Evolutionary conservation across 2,329 filamentous ascomycete species (phyloP), one percentile per base, ranked within the genome.

Genomic region (Alternaria triticina): DNA sequence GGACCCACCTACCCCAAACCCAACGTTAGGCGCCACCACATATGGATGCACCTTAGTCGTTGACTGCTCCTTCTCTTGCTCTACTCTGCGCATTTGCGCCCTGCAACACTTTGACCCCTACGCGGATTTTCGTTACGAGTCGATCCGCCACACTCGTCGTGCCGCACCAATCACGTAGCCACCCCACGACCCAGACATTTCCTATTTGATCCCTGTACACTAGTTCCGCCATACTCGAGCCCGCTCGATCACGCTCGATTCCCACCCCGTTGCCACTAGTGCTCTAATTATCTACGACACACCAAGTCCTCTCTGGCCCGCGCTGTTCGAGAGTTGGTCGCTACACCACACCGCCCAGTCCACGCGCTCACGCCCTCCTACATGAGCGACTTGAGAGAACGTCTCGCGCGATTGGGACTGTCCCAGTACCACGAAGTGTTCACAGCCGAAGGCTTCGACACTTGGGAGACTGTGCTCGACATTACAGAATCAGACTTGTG

Each of bases 401-500:
- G 90, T 69, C 89, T 95, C 77, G 86, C 87, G 81, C 90, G 92
- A 84, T 85, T 95, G 84, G 92, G 91, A 77, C 86, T 96, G 79
- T 84, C 88, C 81, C 91, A 94, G 81, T 95, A 96, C 82, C 86
- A 92, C 63, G 85, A 90, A 69, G 82, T 84, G 59, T 92, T 96
- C 71, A 77, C 92, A 46, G 88, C 92, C 57, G 91, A 95, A 80
- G 92, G 92, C 4, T 96, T 96, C 78, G 92, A 96, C 78, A 89
- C 89, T 11, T 95, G 92, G 92, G 91, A 93, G 33, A 94, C 90
- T 1, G 89, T 95, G 59, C 84, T 94, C 54, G 92, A 95, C 75
- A 94, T 96, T 57, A 93, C 92, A 64, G 92, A 95, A 79, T 91
- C 91, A 23, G 92, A 96, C 74, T 84, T 96, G 90, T 93, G 80